phyloP scores from a whole-genome alignment of 805 yeast genomes.

The Kodamaea sagamina region DNA sequence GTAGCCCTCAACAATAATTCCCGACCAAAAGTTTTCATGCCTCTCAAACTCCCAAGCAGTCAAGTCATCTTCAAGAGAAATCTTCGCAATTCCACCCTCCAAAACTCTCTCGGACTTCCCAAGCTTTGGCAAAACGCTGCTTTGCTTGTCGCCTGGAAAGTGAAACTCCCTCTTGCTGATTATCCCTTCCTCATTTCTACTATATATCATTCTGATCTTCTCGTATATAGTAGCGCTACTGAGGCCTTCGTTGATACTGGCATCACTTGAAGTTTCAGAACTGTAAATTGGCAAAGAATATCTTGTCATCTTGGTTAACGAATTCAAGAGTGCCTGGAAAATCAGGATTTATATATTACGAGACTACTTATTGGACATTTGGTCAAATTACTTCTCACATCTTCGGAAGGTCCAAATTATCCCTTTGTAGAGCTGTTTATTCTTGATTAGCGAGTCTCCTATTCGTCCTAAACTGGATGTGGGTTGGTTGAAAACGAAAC shows the following conservation, averaged over 20 bases:
- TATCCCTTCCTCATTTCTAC: slow-evolving; percentile 21
- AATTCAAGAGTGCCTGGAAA: neutral
- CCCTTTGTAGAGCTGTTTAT: neutral
- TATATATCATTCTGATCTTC: slow-evolving; percentile 29
- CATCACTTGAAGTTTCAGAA: slow-evolving; percentile 9
- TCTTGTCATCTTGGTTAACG: slow-evolving; percentile 4
- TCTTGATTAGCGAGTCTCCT: no score
- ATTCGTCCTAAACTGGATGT: no score
- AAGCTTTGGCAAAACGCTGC: neutral
- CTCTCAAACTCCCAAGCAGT: slow-evolving; percentile 8
- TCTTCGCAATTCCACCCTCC: slow-evolving; percentile 6
- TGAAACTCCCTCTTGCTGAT: slow-evolving; percentile 16
- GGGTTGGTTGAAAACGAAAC: no score
- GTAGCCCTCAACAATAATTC: slow-evolving; percentile 32
- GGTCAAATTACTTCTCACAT: neutral
- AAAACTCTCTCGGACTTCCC: neutral
- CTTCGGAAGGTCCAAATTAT: neutral
- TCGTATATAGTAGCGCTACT: slow-evolving; percentile 26
- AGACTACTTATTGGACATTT: no score
- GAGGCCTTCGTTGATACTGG: neutral
- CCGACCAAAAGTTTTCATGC: slow-evolving; percentile 22
- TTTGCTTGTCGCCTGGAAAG: neutral
- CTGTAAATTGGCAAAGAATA: neutral
- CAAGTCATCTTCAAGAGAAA: slow-evolving; percentile 3
- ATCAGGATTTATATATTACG: neutral